Evolutionary conservation across 2,329 filamentous ascomycete species (phyloP), one percentile per base, ranked within the genome.

Genomic region (Sporothrix dimorphospora): DNA sequence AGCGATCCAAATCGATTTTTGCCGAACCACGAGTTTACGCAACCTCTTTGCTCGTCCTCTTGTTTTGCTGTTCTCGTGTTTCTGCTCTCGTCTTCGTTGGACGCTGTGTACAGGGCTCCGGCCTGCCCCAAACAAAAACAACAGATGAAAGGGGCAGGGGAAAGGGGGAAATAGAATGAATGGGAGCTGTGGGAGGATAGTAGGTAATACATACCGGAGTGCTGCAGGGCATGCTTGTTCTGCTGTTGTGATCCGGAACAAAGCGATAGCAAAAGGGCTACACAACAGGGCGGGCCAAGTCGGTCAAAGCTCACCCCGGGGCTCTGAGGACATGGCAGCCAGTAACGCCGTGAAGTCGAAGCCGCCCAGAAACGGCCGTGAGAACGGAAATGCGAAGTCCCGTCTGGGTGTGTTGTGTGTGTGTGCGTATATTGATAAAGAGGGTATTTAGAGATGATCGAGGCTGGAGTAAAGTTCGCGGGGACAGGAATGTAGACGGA

Each of bases 191-290:
- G 45, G 34, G 38, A 47, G 27, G 30, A 68, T 30, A 53, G 8
- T 3, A 27, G 67, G 68, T 71, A 51, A 27, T 34, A 73, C 72
- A 68, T 73, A 73, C 72, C 53, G 51, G 51, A 47, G 47, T 71
- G 63, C 24, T 71, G 72, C 69, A 71, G 72, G 51, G 63, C 72
- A 73, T 71, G 66, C 70, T 73, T 72, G 66, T 66, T 47, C 14
- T 66, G 40, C 70, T 66, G 70, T 38, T 67, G 72, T 59, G 66
- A 57, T 45, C 71, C 40, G 47, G 65, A 27, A 49, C 47, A 66
- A 21, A 38, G 16, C 19, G 24, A 45, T 21, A 51, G 21, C 42
- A 67, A 51, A 51, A 24, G 27, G 38, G 71, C 67, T 59, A 53
- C 68, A 70, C 71, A 61, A 24, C 66, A 45, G 65, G 45, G 65